Base-by-base conservation (phyloP, 148 eudicot species). In the Rhododendron henanense region DNA sequence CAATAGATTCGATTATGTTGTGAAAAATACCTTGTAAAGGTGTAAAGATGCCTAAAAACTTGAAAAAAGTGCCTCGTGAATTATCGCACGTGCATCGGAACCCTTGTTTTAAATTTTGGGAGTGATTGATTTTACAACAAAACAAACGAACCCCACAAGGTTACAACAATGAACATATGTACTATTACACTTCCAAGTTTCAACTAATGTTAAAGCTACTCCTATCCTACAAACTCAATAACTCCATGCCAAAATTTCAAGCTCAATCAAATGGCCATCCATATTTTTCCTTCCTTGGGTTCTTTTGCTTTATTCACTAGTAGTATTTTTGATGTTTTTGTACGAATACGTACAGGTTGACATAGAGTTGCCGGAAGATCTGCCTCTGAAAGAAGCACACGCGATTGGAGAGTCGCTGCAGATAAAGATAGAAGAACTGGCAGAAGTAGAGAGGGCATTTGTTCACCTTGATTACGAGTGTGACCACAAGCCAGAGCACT, bases 401-500 rank as follows among this genome's bases (percentile, higher is more conserved):
- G 91, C 91, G 1, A 92, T 93, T 2, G 95, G 95, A 44, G 95
- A 93, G 84, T 84, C 95, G 3, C 57, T 93, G 85, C 95, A 93
- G 91, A 91, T 90, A 45, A 93, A 91, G 90, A 92, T 93, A 5
- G 95, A 93, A 86, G 91, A 89, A 73, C 92, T 93, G 33, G 91
- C 92, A 8, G 94, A 93, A 91, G 95, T 92, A 6, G 95, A 93
- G 44, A 79, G 95, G 5, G 95, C 95, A 10, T 93, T 93, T 53
- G 95, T 93, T 87, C 95, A 93, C 85, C 90, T 93, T 13, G 95
- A 93, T 87, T 92, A 37, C 33, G 95, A 93, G 88, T 93, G 95
- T 63, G 94, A 91, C 81, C 95, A 93, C 88, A 92, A 92, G 86
- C 95, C 95, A 9, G 95, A 93, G 92, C 94, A 93, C 87, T 90